phyloP scores from a whole-genome alignment of 2,329 filamentous ascomycete species.

The Claviceps arundinis region DNA sequence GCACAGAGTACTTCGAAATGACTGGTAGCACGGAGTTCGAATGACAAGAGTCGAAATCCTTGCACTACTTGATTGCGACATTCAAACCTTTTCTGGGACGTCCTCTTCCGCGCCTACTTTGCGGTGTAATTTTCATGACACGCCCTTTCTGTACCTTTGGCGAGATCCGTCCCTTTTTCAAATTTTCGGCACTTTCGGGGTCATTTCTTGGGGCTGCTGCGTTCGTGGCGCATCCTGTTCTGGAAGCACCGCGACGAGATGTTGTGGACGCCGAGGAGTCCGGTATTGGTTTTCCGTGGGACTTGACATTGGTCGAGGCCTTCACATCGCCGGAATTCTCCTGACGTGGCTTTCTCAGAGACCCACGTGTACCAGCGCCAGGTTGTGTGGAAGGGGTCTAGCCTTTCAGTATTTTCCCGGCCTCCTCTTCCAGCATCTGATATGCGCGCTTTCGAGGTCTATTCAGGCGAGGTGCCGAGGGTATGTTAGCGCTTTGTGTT shows the following conservation, averaged over 20 bases:
- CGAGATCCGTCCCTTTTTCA: too few relatives aligned
- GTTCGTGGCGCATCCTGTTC: background rate
- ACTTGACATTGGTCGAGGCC: background rate
- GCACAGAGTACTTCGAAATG: background rate
- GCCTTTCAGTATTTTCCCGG: background rate
- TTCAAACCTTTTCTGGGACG: background rate
- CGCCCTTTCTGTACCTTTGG: background rate
- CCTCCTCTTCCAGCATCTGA: conserved; percentile 1
- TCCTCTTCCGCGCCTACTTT: background rate
- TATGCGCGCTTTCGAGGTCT: background rate
- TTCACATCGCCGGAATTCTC: background rate
- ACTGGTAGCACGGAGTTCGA: background rate
- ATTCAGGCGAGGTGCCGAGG: background rate
- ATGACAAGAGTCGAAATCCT: background rate
- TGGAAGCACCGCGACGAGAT: background rate
- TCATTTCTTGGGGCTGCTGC: background rate
- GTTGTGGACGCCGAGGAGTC: background rate
- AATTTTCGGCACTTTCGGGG: background rate
- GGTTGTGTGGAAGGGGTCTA: background rate
- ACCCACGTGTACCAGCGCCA: background rate
- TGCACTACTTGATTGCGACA: background rate
- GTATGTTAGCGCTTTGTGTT: background rate
- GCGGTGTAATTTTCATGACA: background rate
- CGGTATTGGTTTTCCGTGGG: background rate
- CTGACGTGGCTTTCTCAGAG: background rate